Percentiles rank a stretch among this genome's conserved stretches.
phyloP scores from a whole-genome alignment of 768 basidiomycete species.

The Boletus rubroflammeus region DNA sequence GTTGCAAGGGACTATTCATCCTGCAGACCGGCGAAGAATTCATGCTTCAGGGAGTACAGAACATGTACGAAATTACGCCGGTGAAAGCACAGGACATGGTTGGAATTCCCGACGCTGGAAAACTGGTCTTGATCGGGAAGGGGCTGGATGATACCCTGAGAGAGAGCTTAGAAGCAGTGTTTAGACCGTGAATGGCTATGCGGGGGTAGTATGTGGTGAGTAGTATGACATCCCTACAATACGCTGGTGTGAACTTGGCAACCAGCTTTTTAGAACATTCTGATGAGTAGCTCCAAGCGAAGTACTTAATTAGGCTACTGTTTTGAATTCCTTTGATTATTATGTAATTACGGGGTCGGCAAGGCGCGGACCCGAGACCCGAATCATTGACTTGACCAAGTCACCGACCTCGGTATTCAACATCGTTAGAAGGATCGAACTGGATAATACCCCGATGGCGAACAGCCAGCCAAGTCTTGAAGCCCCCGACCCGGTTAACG shows the following conservation, averaged over 20 bases:
- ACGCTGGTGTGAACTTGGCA: not conserved
- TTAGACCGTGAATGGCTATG: conserved; percentile 3
- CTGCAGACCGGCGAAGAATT: conserved; percentile 52
- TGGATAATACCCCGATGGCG: conserved; percentile 18
- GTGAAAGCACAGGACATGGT: conserved; percentile 38
- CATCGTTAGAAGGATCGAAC: not conserved
- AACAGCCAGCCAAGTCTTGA: conserved; percentile 16
- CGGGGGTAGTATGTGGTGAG: not conserved
- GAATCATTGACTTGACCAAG: conserved; percentile 1
- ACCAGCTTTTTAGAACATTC: not conserved
- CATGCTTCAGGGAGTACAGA: conserved; percentile 89
- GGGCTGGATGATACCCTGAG: conserved; percentile 59
- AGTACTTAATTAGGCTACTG: no score
- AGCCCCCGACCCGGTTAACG: conserved; percentile 38
- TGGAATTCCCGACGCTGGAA: conserved; percentile 62
- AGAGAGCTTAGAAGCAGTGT: conserved; percentile 43
- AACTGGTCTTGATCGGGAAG: conserved; percentile 86
- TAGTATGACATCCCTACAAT: not conserved
- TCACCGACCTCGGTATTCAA: no score
- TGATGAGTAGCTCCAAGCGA: not conserved
- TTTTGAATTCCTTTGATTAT: not conserved
- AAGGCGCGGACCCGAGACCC: not conserved
- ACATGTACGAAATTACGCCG: conserved; percentile 74
- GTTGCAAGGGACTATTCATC: conserved; percentile 84
- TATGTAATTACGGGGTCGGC: not conserved